Conservation (phyloP, 768 basidiomycete species). For the Tephrocybe sp. region DNA sequence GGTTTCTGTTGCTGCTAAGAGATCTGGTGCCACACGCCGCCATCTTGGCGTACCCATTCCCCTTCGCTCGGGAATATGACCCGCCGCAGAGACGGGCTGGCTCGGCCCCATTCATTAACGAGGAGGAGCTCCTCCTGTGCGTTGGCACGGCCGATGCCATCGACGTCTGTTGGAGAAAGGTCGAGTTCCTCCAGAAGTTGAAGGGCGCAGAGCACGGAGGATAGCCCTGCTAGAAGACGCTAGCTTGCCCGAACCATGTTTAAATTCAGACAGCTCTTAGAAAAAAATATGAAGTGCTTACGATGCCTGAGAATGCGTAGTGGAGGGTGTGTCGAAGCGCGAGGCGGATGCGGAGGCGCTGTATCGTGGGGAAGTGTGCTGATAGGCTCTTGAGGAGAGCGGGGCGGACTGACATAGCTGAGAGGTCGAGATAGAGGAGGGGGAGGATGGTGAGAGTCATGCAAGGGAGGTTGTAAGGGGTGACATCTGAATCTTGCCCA, state of each 20-base stretch:
- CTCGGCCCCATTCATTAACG: constrained; percentile 51
- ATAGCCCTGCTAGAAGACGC: constrained; percentile 57
- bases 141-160: constrained; percentile 40
- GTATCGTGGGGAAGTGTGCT: constrained; percentile 44
- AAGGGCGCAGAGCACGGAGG: constrained; percentile 54
- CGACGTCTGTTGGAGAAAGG: constrained; percentile 55
- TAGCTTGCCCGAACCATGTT: constrained; percentile 22
- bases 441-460: constrained; percentile 48
- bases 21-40: constrained; percentile 29
- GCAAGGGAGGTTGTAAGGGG: constrained; percentile 44
- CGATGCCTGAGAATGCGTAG: constrained; percentile 61
- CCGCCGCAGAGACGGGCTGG: constrained; percentile 49
- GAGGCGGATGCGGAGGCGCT: constrained; percentile 51
- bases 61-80: constrained; percentile 56
- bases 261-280: neutral
- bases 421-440: constrained; percentile 54
- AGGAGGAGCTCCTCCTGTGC: constrained; percentile 47
- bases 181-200: constrained; percentile 49
- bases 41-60: constrained; percentile 43
- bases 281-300: constrained; percentile 36
- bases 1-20: constrained; percentile 1
- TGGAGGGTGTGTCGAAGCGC: constrained; percentile 66
- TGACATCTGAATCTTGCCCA: constrained; percentile 54
- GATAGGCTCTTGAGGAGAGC: constrained; percentile 55
- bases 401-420: constrained; percentile 57